Percentiles rank a stretch among this genome's conserved stretches.
phyloP scores from a whole-genome alignment of 2,329 filamentous ascomycete species.

The Purpureocillium takamizusanense region DNA sequence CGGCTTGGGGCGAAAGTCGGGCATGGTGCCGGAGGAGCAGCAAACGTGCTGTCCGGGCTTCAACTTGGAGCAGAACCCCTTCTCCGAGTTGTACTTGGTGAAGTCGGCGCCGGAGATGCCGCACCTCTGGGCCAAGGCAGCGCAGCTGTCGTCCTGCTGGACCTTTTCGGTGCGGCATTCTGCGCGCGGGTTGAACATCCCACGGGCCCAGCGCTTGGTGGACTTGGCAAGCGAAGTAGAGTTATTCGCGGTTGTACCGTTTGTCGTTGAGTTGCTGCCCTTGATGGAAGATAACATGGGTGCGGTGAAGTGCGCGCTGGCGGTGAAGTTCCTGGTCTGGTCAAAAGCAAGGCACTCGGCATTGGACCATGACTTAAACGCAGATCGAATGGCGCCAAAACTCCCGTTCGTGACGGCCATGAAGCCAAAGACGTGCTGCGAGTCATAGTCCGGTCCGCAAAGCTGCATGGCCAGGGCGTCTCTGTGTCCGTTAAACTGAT shows the following conservation, averaged over 20 bases:
- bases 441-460: constrained; percentile 16
- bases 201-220: no score
- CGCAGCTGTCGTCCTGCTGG: constrained; percentile 24
- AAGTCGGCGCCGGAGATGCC: constrained; percentile 27
- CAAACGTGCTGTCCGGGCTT: constrained; percentile 21
- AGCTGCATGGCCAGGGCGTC: constrained; percentile 16
- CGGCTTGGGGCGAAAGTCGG: constrained; percentile 23
- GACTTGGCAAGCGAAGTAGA: no score
- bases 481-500: constrained; percentile 15
- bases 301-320: constrained; percentile 13
- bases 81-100: constrained; percentile 25
- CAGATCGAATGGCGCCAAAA: constrained; percentile 20
- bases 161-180: no score
- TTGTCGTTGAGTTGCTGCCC: no score
- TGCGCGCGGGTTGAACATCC: no score
- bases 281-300: constrained; percentile 4
- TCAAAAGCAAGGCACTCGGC: constrained; percentile 16
- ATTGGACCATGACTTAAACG: constrained; percentile 18
- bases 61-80: constrained; percentile 13
- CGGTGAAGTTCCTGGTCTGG: constrained; percentile 9
- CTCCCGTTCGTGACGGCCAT: constrained; percentile 20
- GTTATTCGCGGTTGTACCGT: no score
- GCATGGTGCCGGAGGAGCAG: constrained; percentile 24
- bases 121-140: constrained; percentile 24
- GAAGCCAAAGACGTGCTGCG: constrained; percentile 21